These are phyloP conservation scores for Apiotrichum gamsii DNA, from an alignment of 1,284 basidiomycete genomes.

Conservation along the genomic window DNA sequence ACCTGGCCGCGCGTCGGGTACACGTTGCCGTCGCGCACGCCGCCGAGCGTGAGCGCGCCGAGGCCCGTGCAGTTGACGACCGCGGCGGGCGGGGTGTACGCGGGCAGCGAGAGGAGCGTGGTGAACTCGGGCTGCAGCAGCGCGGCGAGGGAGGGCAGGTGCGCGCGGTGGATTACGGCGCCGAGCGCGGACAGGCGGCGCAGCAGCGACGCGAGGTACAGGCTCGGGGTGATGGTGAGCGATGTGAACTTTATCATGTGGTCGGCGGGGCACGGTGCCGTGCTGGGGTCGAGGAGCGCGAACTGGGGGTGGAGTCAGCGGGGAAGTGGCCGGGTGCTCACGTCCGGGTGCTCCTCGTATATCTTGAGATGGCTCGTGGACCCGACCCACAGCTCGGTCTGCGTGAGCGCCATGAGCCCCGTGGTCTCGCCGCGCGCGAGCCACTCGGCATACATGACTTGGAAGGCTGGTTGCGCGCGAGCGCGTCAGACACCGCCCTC, in stretches of 20 bases:
- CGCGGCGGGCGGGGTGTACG: conserved; percentile 47
- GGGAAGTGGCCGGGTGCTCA: conserved; percentile 13
- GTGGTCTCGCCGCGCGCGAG: conserved; percentile 24
- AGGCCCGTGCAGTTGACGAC: conserved; percentile 64
- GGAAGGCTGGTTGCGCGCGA: conserved; percentile 33
- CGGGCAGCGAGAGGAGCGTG: no score
- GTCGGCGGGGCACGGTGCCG: conserved; percentile 16
- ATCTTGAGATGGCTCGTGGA: conserved; percentile 38
- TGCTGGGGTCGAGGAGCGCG: conserved; percentile 11
- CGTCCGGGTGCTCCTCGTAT: conserved; percentile 42
- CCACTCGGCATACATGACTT: conserved; percentile 36
- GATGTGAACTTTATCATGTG: conserved; percentile 44
- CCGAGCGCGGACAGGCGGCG: conserved; percentile 15
- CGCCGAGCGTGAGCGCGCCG: conserved; percentile 51
- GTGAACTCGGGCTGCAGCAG: conserved; percentile 14
- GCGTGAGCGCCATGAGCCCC: conserved; percentile 39
- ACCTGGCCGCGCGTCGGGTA: conserved; percentile 56
- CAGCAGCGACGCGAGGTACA: conserved; percentile 36
- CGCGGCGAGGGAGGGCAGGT: conserved; percentile 21
- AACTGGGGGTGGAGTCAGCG: conserved; percentile 26
- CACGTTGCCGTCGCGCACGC: conserved; percentile 50
- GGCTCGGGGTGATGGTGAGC: conserved; percentile 42
- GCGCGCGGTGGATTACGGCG: conserved; percentile 25
- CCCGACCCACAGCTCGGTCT: conserved; percentile 42
- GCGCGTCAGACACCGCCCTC: conserved; percentile 2